Base-by-base conservation (phyloP, 2,329 filamentous ascomycete genomes). In the Ophiostoma sp. region DNA sequence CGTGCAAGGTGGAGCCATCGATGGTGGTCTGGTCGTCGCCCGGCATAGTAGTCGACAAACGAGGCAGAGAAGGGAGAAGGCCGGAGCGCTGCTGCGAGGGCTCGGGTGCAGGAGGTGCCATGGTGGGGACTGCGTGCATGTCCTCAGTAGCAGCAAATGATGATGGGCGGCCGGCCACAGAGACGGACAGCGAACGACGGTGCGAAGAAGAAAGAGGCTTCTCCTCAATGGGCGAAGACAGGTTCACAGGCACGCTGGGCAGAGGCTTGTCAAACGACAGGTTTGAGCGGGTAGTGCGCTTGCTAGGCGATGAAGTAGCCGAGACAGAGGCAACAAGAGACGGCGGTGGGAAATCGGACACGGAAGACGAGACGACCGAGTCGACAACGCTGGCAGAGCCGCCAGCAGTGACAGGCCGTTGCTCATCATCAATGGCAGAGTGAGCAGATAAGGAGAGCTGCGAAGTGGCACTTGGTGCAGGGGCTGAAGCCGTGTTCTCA, bases 211-310 rank as follows among this genome's bases (percentile, higher is more conserved):
- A 66, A 14, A 72, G 71, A 40, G 68, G 68, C 49, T 66, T 68
- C 42, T 75, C 74, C 66, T 75, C 75, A 3, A 76, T 73, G 63
- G 80, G 75, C 4, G 80, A 80, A 5, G 83, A 81, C 8, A 85
- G 79, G 40, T 12, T 40, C 3, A n/a, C 47, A 16, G 89, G 88
- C 4, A 91, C 84, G 18, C 87, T 82, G 8, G 89, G 89, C 1
- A 91, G 81, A 45, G 89, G 88, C 78, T 91, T 91, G 73, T 89
- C 85, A 69, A 88, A 81, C 5, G 84, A 80, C 16, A 81, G 76
- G 38, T 79, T 73, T 14, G 78, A 77, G 27, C 78, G 76, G 63
- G 78, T 45, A 76, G 44, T 66, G 49, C 62, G 67, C 65, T 70
- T 70, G 67, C 44, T 64, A 3, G 69, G 67, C 11, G 69, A 68